Percentiles rank a stretch among this genome's conserved stretches.
phyloP scores from a whole-genome alignment of 129 eudicot species.

The Pittosporum tobira region DNA sequence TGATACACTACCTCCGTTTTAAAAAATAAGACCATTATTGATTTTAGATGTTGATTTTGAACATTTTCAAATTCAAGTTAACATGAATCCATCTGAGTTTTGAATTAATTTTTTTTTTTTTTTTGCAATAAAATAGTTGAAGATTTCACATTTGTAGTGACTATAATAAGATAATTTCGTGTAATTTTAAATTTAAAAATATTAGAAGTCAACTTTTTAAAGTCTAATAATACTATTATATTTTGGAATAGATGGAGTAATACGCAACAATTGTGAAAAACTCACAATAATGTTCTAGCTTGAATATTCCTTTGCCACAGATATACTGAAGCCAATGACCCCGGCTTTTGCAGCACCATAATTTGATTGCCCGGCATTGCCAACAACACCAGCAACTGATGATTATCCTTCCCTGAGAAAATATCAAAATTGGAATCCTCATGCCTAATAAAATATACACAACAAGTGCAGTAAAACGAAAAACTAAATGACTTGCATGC shows the following conservation, averaged over 20 bases:
- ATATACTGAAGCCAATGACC: constrained; percentile 63
- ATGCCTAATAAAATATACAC: background rate
- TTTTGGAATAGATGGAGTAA: background rate
- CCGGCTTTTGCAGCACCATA: constrained; percentile 85
- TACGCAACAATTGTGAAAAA: background rate
- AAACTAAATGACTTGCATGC: background rate
- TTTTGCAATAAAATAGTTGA: too few relatives aligned
- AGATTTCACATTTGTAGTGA: too few relatives aligned
- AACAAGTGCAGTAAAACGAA: background rate
- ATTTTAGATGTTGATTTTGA: too few relatives aligned
- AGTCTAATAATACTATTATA: too few relatives aligned
- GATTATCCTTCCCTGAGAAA: constrained; percentile 61
- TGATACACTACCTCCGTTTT: background rate
- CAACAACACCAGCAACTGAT: constrained; percentile 65
- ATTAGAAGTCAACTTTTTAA: too few relatives aligned
- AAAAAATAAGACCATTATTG: background rate
- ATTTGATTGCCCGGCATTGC: constrained; percentile 74
- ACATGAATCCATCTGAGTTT: too few relatives aligned
- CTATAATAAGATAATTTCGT: too few relatives aligned
- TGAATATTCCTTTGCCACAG: constrained; percentile 69
- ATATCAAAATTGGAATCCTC: background rate
- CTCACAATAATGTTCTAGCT: constrained; percentile 60
- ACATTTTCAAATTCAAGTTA: too few relatives aligned
- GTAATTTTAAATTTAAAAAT: too few relatives aligned
- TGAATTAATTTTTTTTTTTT: too few relatives aligned